Conservation (phyloP, 73 alveolate species). For the Uronychia binucleata region DNA sequence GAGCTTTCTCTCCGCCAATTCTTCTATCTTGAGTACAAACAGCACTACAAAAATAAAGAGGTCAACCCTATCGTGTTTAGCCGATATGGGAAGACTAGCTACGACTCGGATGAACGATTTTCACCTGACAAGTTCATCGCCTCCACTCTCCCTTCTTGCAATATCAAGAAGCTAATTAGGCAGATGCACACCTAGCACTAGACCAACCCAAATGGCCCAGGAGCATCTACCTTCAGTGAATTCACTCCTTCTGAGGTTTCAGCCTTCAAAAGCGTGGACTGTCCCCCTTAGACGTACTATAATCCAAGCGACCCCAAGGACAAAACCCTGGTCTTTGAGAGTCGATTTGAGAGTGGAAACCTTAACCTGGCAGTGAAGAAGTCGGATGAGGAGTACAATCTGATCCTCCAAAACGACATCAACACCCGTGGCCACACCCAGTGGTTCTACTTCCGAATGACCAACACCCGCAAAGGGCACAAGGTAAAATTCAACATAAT, state of each 20-base stretch:
- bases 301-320: slow-evolving; percentile 21
- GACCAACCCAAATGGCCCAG: no score
- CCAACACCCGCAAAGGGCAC: slow-evolving; percentile 37
- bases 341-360: slow-evolving; percentile 91
- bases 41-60: not conserved
- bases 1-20: not conserved
- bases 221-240: not conserved
- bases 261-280: not conserved
- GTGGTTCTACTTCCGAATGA: slow-evolving; percentile 75
- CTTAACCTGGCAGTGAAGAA: slow-evolving; percentile 41
- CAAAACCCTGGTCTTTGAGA: slow-evolving; percentile 83
- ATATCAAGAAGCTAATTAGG: not conserved
- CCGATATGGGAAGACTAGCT: not conserved
- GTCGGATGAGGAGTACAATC: slow-evolving; percentile 72
- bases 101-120: not conserved
- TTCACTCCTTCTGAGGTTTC: not conserved
- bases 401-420: slow-evolving; percentile 76
- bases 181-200: not conserved
- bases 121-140: slow-evolving; percentile 1
- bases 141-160: not conserved
- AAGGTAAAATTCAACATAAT: slow-evolving; percentile 94
- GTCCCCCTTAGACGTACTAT: not conserved
- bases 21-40: not conserved
- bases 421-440: slow-evolving; percentile 83
- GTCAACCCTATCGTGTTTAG: not conserved